Evolutionary conservation across 2,329 filamentous ascomycete genomes (phyloP).

Genomic region (Ilyonectria robusta): DNA sequence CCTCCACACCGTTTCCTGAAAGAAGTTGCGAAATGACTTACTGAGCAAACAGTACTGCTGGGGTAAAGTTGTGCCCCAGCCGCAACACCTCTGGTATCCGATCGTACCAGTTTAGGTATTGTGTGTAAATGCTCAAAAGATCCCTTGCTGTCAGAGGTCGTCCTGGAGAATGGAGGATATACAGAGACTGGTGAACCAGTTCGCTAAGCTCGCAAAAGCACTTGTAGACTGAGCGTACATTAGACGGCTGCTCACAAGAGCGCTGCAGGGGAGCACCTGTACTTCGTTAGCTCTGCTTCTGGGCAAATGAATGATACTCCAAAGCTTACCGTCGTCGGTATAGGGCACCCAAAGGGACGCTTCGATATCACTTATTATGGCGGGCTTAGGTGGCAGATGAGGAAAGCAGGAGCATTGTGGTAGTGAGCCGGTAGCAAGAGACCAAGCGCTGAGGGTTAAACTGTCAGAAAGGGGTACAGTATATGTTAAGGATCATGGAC

Average conservation of each 20-base stretch:
- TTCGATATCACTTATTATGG: conserved; percentile 73
- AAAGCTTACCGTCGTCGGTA: conserved; percentile 68
- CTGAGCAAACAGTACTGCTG: conserved; percentile 82
- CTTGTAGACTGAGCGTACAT: conserved; percentile 77
- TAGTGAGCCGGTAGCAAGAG: conserved; percentile 73
- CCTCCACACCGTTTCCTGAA: background rate
- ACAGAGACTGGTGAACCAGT: conserved; percentile 79
- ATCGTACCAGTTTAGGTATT: conserved; percentile 81
- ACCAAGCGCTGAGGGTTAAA: conserved; percentile 68
- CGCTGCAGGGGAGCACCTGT: conserved; percentile 67
- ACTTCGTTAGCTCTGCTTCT: conserved; percentile 13
- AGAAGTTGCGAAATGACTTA: conserved; percentile 59
- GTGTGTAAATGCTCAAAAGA: conserved; percentile 74
- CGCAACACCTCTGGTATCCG: conserved; percentile 74
- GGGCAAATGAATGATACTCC: background rate
- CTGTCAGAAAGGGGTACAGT: conserved; percentile 37
- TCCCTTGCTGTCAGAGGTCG: conserved; percentile 74
- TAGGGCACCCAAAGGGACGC: conserved; percentile 72
- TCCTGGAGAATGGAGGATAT: conserved; percentile 80
- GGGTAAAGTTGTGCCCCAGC: conserved; percentile 78
- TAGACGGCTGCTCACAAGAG: conserved; percentile 74
- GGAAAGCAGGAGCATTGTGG: conserved; percentile 72
- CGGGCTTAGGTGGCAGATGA: conserved; percentile 70
- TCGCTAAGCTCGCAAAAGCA: conserved; percentile 81
- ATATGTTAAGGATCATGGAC: conserved; percentile 44